These are phyloP conservation scores for Lactarius sanguifluus DNA, from an alignment of 768 basidiomycete species.

Conservation along the genomic window DNA sequence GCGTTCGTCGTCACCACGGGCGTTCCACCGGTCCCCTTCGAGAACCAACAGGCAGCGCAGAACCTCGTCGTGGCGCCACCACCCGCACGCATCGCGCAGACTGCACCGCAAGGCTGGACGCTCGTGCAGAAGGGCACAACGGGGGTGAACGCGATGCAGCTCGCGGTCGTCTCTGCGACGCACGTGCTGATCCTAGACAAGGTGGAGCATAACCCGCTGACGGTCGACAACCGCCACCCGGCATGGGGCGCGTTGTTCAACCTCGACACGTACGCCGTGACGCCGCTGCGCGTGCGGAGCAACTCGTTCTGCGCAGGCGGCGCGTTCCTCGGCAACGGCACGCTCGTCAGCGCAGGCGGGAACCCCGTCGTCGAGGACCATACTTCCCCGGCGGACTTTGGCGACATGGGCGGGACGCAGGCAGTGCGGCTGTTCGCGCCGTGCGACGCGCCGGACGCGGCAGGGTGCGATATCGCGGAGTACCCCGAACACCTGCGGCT, in stretches of 20 bases:
- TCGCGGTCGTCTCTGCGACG: slow-evolving; percentile 62
- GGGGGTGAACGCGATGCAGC: slow-evolving; percentile 78
- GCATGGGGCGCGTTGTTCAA: slow-evolving; percentile 81
- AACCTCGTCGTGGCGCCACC: slow-evolving; percentile 28
- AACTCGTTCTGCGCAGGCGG: slow-evolving; percentile 90
- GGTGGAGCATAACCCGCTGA: slow-evolving; percentile 81
- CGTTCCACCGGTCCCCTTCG: slow-evolving; percentile 2
- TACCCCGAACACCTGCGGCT: slow-evolving; percentile 62
- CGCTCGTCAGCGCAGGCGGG: slow-evolving; percentile 76
- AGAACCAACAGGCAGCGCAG: slow-evolving; percentile 2
- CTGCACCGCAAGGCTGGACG: slow-evolving; percentile 45
- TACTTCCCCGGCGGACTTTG: slow-evolving; percentile 71
- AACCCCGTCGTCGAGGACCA: slow-evolving; percentile 69
- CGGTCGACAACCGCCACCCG: slow-evolving; percentile 63
- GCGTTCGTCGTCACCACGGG: slow-evolving; percentile 66
- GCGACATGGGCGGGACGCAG: slow-evolving; percentile 72
- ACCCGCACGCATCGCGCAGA: slow-evolving; percentile 16
- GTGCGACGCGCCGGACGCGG: slow-evolving; percentile 49
- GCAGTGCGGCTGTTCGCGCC: slow-evolving; percentile 71
- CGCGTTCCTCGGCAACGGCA: slow-evolving; percentile 73
- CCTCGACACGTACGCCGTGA: slow-evolving; percentile 59
- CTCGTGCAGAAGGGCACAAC: slow-evolving; percentile 65
- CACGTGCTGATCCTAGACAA: slow-evolving; percentile 80
- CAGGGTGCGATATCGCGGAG: slow-evolving; percentile 63
- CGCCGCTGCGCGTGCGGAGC: slow-evolving; percentile 62